Conservation (phyloP, 305 asterid genomes). For the Lippia alba region DNA sequence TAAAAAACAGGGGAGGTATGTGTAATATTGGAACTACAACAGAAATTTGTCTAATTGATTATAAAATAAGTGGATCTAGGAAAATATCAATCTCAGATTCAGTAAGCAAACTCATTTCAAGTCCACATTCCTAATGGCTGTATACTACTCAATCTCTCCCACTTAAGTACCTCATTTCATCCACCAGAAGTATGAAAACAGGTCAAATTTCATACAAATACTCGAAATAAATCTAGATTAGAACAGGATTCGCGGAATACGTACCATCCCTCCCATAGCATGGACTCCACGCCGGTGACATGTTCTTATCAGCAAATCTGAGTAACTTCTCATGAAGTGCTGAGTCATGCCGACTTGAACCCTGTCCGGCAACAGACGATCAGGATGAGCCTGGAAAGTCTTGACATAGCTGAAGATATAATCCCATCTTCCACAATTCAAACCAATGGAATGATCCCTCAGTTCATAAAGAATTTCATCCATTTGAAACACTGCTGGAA, state of each 20-base stretch:
- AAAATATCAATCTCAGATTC: no score
- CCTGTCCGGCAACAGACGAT: slow-evolving; percentile 70
- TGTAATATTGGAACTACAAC: background rate
- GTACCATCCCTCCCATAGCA: slow-evolving; percentile 83
- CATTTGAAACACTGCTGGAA: slow-evolving; percentile 81
- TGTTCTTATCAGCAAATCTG: slow-evolving; percentile 66
- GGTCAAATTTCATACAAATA: background rate
- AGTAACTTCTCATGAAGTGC: slow-evolving; percentile 78
- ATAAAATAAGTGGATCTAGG: no score
- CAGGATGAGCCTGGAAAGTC: slow-evolving; percentile 71
- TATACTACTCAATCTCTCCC: no score
- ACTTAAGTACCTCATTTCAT: background rate
- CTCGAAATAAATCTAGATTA: no score
- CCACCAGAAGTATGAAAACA: background rate
- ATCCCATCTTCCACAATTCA: slow-evolving; percentile 86
- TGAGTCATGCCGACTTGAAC: slow-evolving; percentile 76
- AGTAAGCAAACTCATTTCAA: no score
- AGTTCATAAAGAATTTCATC: slow-evolving; percentile 72
- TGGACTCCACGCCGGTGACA: slow-evolving; percentile 77
- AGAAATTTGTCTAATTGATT: no score
- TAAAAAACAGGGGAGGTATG: background rate
- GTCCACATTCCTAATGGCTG: no score
- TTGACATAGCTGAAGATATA: slow-evolving; percentile 79
- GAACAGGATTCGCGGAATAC: background rate
- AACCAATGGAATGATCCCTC: slow-evolving; percentile 68